Base-by-base conservation (phyloP, 208 protist genomes). In the Novymonas esmeraldas region DNA sequence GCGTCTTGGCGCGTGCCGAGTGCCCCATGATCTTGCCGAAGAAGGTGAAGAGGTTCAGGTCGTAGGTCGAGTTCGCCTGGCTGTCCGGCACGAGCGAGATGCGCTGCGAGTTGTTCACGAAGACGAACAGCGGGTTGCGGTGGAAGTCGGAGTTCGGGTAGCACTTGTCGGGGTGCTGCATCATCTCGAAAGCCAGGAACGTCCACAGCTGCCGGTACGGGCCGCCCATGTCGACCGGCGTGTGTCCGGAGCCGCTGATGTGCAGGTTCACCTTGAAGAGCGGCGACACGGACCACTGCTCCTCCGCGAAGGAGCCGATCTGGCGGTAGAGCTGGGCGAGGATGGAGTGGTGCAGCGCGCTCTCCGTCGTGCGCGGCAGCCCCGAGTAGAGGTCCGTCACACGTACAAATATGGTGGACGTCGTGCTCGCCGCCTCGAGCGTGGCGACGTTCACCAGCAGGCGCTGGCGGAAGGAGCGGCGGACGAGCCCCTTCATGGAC, bases 11-110 rank as follows among this genome's bases (percentile, higher is more conserved):
- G 5, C 81, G 75, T 16, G 82, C 86, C 0, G 76, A 73, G 75
- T 97, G 80, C 16, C 89, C 92, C 89, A 97, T 94, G 42, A 95
- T 83, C 77, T 95, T 92, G 63, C 92, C 92, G 60, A 97, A 87
- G 73, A 97, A 97, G 50, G 82, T 90, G 33, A 95, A 94, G 45
- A 97, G 70, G 29, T 76, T 79, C 26, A 97, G 75, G 63, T 92
- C 87, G 61, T 88, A 87, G 38, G 78, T 39, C 9, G 87, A 93
- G 64, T 77, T 87, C 20, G 85, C 84, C 28, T 78, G 76, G 34
- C 68, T 80, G 70, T 97, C 88, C 18, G 92, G 92, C 52, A 97
- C 89, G 10, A 97, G 72, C 10, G 80, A 90, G 31, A 94, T 76
- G 67, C 89, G 79, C 77, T 94, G 80, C 24, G 85, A 93, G 70